phyloP scores from a whole-genome alignment of 345 rosid species.

The Draba incana region DNA sequence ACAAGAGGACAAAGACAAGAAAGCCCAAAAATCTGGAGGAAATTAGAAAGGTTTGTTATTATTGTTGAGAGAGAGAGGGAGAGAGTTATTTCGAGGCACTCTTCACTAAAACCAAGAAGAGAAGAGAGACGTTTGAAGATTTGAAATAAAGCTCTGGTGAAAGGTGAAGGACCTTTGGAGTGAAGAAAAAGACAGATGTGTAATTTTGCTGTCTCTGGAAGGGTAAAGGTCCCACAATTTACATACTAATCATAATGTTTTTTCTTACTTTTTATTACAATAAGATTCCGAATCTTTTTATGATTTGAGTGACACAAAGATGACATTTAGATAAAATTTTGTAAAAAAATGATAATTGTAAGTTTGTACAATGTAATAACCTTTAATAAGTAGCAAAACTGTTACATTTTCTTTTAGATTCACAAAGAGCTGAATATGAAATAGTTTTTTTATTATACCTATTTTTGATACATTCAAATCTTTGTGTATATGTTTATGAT shows the following conservation, averaged over 20 bases:
- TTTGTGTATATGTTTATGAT: background rate
- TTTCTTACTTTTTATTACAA: constrained; percentile 2
- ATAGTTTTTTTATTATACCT: background rate
- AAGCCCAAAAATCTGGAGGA: constrained; percentile 32
- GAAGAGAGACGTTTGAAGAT: constrained; percentile 38
- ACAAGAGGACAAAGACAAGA: constrained; percentile 37
- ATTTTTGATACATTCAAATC: background rate
- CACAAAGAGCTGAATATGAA: constrained; percentile 2
- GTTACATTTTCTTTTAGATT: background rate
- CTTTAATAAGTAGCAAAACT: background rate
- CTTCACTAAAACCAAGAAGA: constrained; percentile 26
- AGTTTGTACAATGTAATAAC: background rate
- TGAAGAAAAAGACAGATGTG: constrained; percentile 42
- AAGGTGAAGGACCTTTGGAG: constrained; percentile 3
- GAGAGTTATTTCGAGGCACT: constrained; percentile 23
- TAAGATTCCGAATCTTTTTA: constrained; percentile 18
- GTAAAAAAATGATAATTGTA: background rate
- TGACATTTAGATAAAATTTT: background rate
- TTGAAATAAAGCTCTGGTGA: constrained; percentile 43
- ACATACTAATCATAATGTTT: constrained; percentile 18
- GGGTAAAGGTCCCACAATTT: constrained; percentile 30
- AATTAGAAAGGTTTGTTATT: constrained; percentile 23
- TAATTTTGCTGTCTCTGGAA: constrained; percentile 22
- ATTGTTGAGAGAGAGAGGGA: background rate
- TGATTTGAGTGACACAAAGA: constrained; percentile 22